These are phyloP conservation scores for Fusarium armeniacum DNA, from an alignment of 2,329 filamentous ascomycete genomes.

Conservation along the genomic window DNA sequence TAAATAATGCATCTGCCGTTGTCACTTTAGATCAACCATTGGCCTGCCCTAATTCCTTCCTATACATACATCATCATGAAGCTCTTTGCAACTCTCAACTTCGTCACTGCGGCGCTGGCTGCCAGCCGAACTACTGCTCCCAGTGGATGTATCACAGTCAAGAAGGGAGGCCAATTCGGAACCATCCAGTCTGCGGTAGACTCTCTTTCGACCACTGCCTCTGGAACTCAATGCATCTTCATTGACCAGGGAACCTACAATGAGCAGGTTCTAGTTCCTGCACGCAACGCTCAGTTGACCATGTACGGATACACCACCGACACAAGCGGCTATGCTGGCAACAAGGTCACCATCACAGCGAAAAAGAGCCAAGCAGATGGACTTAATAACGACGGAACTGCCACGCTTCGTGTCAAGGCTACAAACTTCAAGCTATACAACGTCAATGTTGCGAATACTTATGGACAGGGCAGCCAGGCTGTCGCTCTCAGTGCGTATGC, in stretches of 20 bases:
- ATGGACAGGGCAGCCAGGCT: slow-evolving; percentile 63
- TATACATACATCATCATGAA: slow-evolving; percentile 33
- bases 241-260: slow-evolving; percentile 73
- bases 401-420: slow-evolving; percentile 61
- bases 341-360: slow-evolving; percentile 68
- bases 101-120: slow-evolving; percentile 47
- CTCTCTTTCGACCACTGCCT: slow-evolving; percentile 66
- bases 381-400: slow-evolving; percentile 67
- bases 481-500: slow-evolving; percentile 62
- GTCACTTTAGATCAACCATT: not conserved
- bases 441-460: slow-evolving; percentile 65
- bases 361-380: slow-evolving; percentile 59
- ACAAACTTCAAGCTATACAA: slow-evolving; percentile 73
- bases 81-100: slow-evolving; percentile 28
- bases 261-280: slow-evolving; percentile 63
- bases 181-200: slow-evolving; percentile 69
- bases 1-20: not conserved
- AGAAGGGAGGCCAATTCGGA: slow-evolving; percentile 56
- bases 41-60: not conserved
- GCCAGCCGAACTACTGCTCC: slow-evolving; percentile 58
- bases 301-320: slow-evolving; percentile 70
- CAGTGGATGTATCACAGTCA: slow-evolving; percentile 65
- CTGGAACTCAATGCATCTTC: slow-evolving; percentile 70
- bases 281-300: slow-evolving; percentile 65
- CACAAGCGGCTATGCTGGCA: slow-evolving; percentile 63